Evolutionary conservation across 805 yeast species (phyloP), one percentile per base, ranked within the genome.

Genomic region (Teunomyces barrocoloradensis): DNA sequence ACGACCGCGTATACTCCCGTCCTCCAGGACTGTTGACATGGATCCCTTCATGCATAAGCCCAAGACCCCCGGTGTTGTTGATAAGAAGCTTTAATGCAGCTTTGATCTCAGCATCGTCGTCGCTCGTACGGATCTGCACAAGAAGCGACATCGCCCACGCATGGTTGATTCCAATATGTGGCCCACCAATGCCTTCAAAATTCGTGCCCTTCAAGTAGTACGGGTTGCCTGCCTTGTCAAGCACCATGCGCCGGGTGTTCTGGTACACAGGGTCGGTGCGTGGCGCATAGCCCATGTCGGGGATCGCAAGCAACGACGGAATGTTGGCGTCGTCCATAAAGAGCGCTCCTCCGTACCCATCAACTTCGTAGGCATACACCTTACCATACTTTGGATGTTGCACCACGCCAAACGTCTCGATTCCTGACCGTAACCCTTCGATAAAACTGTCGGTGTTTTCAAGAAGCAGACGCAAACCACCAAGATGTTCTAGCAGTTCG

Each of bases 141-240:
- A 89, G 66, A n/a, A 86, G 68, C 29, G 90, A 81, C 96, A 89
- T 85, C 11, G 96, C 96, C 97, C 97, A 89, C 0, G 95, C 96
- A 60, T 83, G 75, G 17, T 74, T 69, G 18, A 85, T 75, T 1
- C 96, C 96, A 36, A 89, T 79, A 62, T 89, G 97, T 0, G 97
- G 97, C 0, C 96, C 96, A 0, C 97, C 96, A 50, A 90, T 78
- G 0, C 96, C 96, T 53, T 77, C 74, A 58, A 90, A 85, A 52
- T 63, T 65, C 4, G 57, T 55, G 0, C 96, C 96, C 35, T 67
- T 62, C 37, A 87, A 67, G 56, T 68, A 89, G 63, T 87, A 89
- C 0, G 97, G 96, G 60, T 89, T 89, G 0, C 94, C 94, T 4
- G 65, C 56, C 46, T 78, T 80, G 2, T 82, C 73, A 18, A 88